Conservation (phyloP, 257 asterid species). For the Mitragyna speciosa region DNA sequence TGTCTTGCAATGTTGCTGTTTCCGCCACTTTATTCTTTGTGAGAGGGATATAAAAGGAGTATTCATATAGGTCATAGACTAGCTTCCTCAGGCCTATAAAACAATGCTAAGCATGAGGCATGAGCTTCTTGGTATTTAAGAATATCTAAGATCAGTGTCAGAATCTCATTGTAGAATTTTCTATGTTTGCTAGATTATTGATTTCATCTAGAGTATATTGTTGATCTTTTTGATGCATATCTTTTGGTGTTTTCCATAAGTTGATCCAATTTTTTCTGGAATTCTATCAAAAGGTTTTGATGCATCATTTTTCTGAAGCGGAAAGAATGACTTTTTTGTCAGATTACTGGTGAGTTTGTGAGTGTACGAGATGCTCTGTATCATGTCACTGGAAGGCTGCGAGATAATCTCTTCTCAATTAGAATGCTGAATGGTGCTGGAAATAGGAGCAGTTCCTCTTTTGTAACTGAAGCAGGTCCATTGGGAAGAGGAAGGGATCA, state of each 20-base stretch:
- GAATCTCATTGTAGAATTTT: not conserved
- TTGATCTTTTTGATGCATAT: not conserved
- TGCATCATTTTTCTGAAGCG: not conserved
- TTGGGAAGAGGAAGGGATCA: conserved; percentile 44
- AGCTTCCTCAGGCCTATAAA: not conserved
- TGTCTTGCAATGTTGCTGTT: not conserved
- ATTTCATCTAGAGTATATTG: not conserved
- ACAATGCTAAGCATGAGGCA: not conserved
- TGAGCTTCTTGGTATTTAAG: not conserved
- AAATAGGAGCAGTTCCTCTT: conserved; percentile 16
- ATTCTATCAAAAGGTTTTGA: not conserved
- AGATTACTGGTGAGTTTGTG: conserved; percentile 68
- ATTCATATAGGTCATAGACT: not conserved
- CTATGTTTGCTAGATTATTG: not conserved
- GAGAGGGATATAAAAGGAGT: not conserved
- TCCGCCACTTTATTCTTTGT: not conserved
- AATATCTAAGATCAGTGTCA: not conserved
- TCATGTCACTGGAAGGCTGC: conserved; percentile 60
- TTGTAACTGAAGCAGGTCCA: conserved; percentile 34
- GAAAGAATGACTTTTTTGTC: conserved; percentile 12
- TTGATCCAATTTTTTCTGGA: not conserved
- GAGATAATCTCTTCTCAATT: conserved; percentile 43
- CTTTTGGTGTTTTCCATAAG: not conserved
- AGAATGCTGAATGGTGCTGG: conserved; percentile 36
- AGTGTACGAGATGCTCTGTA: conserved; percentile 65